These are phyloP conservation scores for Eucalyptus sp. DNA, from an alignment of 345 rosid species.

Conservation along the genomic window DNA sequence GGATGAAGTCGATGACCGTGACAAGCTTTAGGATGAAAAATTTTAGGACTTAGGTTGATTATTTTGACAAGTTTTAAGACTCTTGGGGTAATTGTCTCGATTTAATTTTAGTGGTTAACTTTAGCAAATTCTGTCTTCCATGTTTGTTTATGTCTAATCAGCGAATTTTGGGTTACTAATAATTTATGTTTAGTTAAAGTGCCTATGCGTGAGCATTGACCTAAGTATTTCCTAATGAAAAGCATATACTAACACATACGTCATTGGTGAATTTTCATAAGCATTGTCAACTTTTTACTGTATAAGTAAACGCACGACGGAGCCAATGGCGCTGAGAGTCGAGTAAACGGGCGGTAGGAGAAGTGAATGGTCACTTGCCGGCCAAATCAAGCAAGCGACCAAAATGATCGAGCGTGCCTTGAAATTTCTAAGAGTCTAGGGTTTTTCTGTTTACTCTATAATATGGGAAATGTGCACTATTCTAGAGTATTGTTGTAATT, in stretches of 20 bases:
- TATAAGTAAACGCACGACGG: background rate
- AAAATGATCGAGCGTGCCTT: background rate
- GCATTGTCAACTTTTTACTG: background rate
- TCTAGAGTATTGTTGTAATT: background rate
- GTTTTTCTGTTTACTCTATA: background rate
- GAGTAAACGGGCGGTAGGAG: background rate
- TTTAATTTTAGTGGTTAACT: background rate
- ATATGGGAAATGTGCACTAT: background rate
- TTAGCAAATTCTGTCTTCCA: background rate
- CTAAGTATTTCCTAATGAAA: background rate
- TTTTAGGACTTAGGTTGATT: accelerated
- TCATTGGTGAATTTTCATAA: background rate
- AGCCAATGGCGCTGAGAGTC: background rate
- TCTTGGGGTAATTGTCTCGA: background rate
- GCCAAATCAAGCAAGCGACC: background rate
- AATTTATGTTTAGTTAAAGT: background rate
- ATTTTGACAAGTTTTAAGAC: background rate
- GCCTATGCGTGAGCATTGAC: background rate
- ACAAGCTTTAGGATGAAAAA: background rate
- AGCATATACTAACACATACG: background rate
- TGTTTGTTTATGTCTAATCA: background rate
- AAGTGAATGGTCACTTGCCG: background rate
- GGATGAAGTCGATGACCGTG: background rate
- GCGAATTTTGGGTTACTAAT: background rate
- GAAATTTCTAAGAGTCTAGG: background rate